These are phyloP conservation scores for Globisporangium parvum DNA, from an alignment of 352 stramenopile species.

Conservation along the genomic window DNA sequence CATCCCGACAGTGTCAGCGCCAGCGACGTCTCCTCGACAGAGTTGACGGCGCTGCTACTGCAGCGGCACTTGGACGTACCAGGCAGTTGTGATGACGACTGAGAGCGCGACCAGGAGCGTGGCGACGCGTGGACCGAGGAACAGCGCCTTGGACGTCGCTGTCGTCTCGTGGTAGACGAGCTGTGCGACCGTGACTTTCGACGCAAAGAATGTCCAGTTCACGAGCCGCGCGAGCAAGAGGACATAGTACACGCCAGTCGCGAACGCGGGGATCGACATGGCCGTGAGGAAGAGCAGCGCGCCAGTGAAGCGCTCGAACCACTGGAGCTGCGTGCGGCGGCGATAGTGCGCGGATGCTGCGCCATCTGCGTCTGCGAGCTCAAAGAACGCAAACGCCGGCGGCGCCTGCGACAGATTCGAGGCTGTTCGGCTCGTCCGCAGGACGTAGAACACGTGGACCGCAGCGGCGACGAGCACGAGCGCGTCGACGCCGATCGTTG, in stretches of 20 bases:
- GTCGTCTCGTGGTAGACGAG: conserved; percentile 23
- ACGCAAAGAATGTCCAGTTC: conserved; percentile 61
- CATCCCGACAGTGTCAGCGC: background rate
- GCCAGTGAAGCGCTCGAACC: conserved; percentile 39
- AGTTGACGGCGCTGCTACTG: too few relatives aligned
- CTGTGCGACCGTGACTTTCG: conserved; percentile 53
- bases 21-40: background rate
- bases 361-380: conserved; percentile 30
- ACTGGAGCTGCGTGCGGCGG: conserved; percentile 20
- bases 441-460: conserved; percentile 62
- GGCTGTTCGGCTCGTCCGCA: conserved; percentile 22
- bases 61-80: conserved; percentile 19
- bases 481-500: conserved; percentile 50
- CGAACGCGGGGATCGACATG: conserved; percentile 49
- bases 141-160: conserved; percentile 21
- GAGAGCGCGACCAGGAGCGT: conserved; percentile 39
- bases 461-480: conserved; percentile 49
- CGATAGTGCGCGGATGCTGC: conserved; percentile 16
- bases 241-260: conserved; percentile 52
- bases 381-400: conserved; percentile 45
- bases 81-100: conserved; percentile 43
- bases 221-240: conserved; percentile 48
- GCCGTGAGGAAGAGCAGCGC: conserved; percentile 57
- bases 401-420: conserved; percentile 13
- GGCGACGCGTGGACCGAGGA: conserved; percentile 35